Base-by-base conservation (phyloP, 495 filamentous ascomycete species). In the Penicillium egyptiacum region DNA sequence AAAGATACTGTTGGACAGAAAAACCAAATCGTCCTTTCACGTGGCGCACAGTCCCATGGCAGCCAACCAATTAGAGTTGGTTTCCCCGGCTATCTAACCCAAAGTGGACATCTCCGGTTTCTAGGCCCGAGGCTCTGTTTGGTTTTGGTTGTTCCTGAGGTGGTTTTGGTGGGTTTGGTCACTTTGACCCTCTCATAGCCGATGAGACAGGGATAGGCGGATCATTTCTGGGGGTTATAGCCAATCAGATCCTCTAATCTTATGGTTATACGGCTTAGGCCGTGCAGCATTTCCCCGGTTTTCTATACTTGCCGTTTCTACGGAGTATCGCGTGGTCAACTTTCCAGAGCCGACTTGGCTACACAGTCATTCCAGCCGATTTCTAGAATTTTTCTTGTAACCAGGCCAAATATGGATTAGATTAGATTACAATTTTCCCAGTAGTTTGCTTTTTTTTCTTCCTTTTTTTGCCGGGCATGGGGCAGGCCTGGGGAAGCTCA, bases 241-340 rank as follows among this genome's bases (percentile, higher is more conserved):
- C 56, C 50, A 59, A 55, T 59, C 41, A 51, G 33, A 14, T 35
- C 17, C 41, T 22, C 17, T 23, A 39, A 47, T 22, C 37, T 22
- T 11, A 14, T 26, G 22, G 25, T 5, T 43, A 48, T 33, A 53
- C 57, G 49, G 60, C 53, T 53, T 55, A 45, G 57, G 33, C 57
- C 58, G 54, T 57, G 61, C 46, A 50, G n/a, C 50, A 37, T 22
- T 61, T 61, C 62, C 62, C 62, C 58, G 58, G 62, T 59, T 59
- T 50, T 31, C 53, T 28, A 51, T 43, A 43, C 40, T 47, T 50
- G 31, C 11, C 30, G 39, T 46, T 50, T 48, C 26, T n/a, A n/a
- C n/a, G n/a, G n/a, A n/a, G n/a, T n/a, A 42, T 57, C 52, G 52
- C 39, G 47, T 63, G 48, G 47, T 37, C 7, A 39, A 17, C n/a